phyloP scores from a whole-genome alignment of 1,284 basidiomycete genomes.

The Cerioporus squamosus region DNA sequence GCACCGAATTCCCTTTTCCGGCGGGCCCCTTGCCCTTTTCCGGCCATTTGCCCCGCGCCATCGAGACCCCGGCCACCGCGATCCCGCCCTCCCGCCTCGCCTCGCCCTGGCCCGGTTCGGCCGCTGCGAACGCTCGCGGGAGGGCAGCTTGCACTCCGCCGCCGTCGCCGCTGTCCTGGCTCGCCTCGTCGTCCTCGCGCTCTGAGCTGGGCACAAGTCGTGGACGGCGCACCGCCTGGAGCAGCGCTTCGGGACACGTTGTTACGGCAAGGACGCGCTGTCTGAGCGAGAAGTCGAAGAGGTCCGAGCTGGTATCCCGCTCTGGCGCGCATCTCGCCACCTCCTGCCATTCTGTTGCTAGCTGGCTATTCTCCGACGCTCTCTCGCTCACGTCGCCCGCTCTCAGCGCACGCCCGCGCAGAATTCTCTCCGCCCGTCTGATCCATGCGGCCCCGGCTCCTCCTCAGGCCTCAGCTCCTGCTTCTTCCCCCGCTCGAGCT shows the following conservation, averaged over 20 bases:
- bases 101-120: too few relatives aligned
- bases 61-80: slow-evolving; percentile 20
- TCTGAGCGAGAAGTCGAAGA: slow-evolving; percentile 25
- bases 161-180: not conserved
- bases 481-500: not conserved
- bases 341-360: not conserved
- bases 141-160: not conserved
- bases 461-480: slow-evolving; percentile 6
- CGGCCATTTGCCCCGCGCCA: slow-evolving; percentile 4
- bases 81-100: slow-evolving; percentile 15
- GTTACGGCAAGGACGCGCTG: slow-evolving; percentile 23
- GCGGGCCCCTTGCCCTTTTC: slow-evolving; percentile 21
- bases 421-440: slow-evolving; percentile 28
- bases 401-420: not conserved
- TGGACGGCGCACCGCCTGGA: slow-evolving; percentile 8
- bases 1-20: slow-evolving; percentile 10
- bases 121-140: not conserved
- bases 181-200: not conserved
- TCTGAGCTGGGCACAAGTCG: not conserved
- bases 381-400: slow-evolving; percentile 5
- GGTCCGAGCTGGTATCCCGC: not conserved
- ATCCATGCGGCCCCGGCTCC: slow-evolving; percentile 30
- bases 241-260: slow-evolving; percentile 21
- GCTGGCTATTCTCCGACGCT: not conserved
- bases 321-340: slow-evolving; percentile 13